Evolutionary conservation across 2,329 filamentous ascomycete genomes (phyloP).

Genomic region (Anthostomella pinea): DNA sequence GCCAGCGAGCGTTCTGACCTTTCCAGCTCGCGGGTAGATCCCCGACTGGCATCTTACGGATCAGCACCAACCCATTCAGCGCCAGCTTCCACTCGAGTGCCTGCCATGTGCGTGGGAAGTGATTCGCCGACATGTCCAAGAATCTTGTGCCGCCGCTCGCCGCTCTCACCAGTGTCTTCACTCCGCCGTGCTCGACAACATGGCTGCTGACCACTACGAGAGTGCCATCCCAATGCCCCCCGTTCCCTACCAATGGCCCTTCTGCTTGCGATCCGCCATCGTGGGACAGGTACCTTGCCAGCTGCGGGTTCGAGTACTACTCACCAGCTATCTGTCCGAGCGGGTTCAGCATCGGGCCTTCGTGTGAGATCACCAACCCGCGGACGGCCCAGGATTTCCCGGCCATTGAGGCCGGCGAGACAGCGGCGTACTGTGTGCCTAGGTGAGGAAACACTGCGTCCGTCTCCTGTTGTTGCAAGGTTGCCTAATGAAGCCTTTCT

Average conservation of each 20-base stretch:
- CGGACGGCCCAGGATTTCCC: slow-evolving; percentile 30
- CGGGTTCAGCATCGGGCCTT: slow-evolving; percentile 21
- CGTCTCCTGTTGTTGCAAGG: not conserved
- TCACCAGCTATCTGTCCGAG: slow-evolving; percentile 25
- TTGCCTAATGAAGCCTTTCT: slow-evolving; percentile 3
- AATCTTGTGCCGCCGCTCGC: slow-evolving; percentile 28
- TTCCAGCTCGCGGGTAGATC: too few relatives aligned
- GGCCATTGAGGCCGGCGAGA: slow-evolving; percentile 19
- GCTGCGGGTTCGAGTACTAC: slow-evolving; percentile 33
- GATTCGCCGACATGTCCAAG: slow-evolving; percentile 13
- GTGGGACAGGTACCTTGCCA: slow-evolving; percentile 35
- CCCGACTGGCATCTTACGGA: too few relatives aligned
- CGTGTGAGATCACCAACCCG: slow-evolving; percentile 17
- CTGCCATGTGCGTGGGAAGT: too few relatives aligned
- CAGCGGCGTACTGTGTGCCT: slow-evolving; percentile 26
- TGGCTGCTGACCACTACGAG: slow-evolving; percentile 40
- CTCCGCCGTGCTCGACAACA: slow-evolving; percentile 36
- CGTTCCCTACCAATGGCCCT: slow-evolving; percentile 33
- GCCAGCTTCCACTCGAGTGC: too few relatives aligned
- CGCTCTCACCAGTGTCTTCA: slow-evolving; percentile 40
- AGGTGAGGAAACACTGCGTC: slow-evolving; percentile 20
- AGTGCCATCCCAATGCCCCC: slow-evolving; percentile 37
- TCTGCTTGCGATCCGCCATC: slow-evolving; percentile 34
- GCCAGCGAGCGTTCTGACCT: too few relatives aligned
- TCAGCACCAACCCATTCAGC: too few relatives aligned